Evolutionary conservation across 495 filamentous ascomycete species (phyloP), one percentile per base, ranked within the genome.

Genomic region (Acidiella bohemica): DNA sequence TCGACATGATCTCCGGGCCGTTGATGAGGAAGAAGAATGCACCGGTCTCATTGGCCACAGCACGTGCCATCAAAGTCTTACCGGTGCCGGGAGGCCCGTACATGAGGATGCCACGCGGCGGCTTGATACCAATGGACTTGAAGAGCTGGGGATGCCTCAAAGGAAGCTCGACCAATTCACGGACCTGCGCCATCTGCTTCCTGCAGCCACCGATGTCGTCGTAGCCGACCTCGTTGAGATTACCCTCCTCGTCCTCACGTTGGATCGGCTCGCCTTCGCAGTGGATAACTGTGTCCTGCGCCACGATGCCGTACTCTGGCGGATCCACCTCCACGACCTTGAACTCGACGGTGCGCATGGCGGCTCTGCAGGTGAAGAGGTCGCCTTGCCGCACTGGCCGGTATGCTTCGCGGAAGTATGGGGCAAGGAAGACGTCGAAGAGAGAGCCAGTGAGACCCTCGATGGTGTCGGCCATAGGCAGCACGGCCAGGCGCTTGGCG

Each of bases 91-190:
- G 88, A 54, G 88, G 88, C 36, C 88, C 88, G 65, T 82, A 97
- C 67, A 97, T 84, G 49, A 97, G 76, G 52, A 97, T 93, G 78
- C 88, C 88, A 54, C 90, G 88, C 29, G 90, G 90, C 26, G 90
- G 92, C 73, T 97, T 97, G 67, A 97, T 95, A 78, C 90, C 90
- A 53, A 97, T 96, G 29, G 88, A 95, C 72, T 95, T 95, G 83
- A 97, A 97, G 17, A 97, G 81, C 59, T 95, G 90, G 39, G 90
- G 90, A 62, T 97, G 90, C 49, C 90, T 76, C 11, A 97, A 72
- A 38, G 90, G 90, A 53, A 97, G 69, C 71, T 97, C 90, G 44
- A 97, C 90, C 71, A 97, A 72, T 63, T 97, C 90, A 59, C 90
- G 82, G 49, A 96, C 92, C 68, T 97, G 90, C 42, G 90, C 90